These are phyloP conservation scores for Ruellia speciosa DNA, from an alignment of 305 asterid genomes.

Conservation along the genomic window DNA sequence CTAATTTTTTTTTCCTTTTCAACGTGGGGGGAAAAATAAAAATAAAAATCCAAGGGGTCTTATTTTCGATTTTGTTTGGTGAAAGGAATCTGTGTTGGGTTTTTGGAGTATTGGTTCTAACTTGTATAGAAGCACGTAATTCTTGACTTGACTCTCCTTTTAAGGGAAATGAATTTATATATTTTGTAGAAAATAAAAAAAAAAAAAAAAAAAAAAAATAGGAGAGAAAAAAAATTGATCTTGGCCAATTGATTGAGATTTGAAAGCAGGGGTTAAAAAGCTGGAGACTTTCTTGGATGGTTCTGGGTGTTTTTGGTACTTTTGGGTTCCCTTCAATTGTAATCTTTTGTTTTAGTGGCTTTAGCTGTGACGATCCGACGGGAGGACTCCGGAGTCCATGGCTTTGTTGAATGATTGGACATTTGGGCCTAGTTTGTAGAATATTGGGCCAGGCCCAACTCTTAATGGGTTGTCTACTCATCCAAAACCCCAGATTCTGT, in stretches of 20 bases:
- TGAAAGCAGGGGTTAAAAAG: slow-evolving; percentile 22
- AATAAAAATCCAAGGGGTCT: not conserved
- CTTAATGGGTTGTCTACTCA: not conserved
- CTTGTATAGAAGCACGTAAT: slow-evolving; percentile 14
- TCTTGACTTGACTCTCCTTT: slow-evolving; percentile 23
- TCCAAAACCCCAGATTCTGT: no score
- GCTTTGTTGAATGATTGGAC: slow-evolving; percentile 23
- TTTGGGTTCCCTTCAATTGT: slow-evolving; percentile 25
- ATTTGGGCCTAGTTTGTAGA: slow-evolving; percentile 3
- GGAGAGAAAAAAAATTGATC: not conserved
- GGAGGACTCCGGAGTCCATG: not conserved
- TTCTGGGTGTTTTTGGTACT: slow-evolving; percentile 36
- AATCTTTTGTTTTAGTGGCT: slow-evolving; percentile 31
- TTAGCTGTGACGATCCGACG: slow-evolving; percentile 20
- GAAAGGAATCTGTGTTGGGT: slow-evolving; percentile 13
- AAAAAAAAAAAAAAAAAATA: not conserved
- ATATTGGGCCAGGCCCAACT: not conserved
- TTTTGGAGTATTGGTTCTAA: not conserved
- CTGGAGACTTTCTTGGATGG: slow-evolving; percentile 25
- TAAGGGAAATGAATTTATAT: not conserved
- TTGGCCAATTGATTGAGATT: not conserved
- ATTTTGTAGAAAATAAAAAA: not conserved
- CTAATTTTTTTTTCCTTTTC: slow-evolving; percentile 16
- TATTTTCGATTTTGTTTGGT: slow-evolving; percentile 20
- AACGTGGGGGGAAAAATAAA: not conserved